Base-by-base conservation (phyloP, 345 rosid genomes). In the Eucalyptus decipiens region DNA sequence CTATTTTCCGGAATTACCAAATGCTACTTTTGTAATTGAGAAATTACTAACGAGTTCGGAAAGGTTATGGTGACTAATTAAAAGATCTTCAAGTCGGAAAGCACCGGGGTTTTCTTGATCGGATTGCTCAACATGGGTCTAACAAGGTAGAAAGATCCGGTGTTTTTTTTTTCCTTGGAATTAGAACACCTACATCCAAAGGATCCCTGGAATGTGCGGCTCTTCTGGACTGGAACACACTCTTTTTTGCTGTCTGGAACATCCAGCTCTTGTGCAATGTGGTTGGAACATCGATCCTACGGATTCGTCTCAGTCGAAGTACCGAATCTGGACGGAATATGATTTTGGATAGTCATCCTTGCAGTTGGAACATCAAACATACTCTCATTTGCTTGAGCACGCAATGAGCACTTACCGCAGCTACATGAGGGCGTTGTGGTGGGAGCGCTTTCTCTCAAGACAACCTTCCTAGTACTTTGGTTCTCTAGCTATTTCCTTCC, bases 151-250 rank as follows among this genome's bases (percentile, higher is more conserved):
- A 56, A 1, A 56, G 62, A 26, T 23, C 1, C 26, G 0, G 6
- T 4, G 0, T 9, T 2, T 24, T 24, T 24, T 1, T 19, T 1
- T 19, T 3, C 4, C 58, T 0, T 52, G 58, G 58, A 52, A 52
- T 56, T 56, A 26, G 30, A 56, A 26, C 14, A 56, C 30, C 62
- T 24, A 56, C 30, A 56, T 56, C 13, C 30, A 56, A 56, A 56
- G 30, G 62, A 56, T 24, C 30, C 62, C 62, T 10, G 62, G 62
- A 24, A 56, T 56, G 62, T 56, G 62, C 30, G 30, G 30, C 62
- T 56, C 62, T 26, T 56, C 30, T 56, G 62, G 30, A 56, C 58
- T 19, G 58, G 58, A 52, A 52, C 58, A 52, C 58, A 2, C 62
- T 56, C 62, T 56, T 10, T 56, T 26, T 23, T 1, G 62, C 14